Conservation (phyloP, 805 yeast species). For the Yarrowia deformans region DNA sequence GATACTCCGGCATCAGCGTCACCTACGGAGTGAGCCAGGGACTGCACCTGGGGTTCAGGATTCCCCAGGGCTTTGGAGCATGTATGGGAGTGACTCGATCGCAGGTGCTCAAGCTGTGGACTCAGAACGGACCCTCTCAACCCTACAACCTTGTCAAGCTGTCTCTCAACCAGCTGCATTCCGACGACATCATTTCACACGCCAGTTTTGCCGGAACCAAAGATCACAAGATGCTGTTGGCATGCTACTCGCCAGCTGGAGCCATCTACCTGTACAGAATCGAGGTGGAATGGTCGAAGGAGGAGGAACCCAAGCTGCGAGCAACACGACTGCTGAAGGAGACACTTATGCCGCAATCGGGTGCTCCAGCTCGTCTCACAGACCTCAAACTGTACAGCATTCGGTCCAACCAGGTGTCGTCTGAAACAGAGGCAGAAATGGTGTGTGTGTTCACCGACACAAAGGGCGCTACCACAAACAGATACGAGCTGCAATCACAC, state of each 20-base stretch:
- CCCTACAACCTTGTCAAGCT: conserved; percentile 44
- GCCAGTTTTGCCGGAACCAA: conserved; percentile 46
- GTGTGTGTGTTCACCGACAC: conserved; percentile 27
- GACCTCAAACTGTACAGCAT: conserved; percentile 39
- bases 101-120: conserved; percentile 27
- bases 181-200: conserved; percentile 44
- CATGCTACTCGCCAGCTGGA: conserved; percentile 45
- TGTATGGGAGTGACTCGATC: conserved; percentile 32
- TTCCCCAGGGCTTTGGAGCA: conserved; percentile 41
- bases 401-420: conserved; percentile 36
- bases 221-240: conserved; percentile 47
- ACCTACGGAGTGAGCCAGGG: conserved; percentile 67
- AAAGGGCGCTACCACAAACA: conserved; percentile 38
- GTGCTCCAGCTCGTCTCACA: conserved; percentile 24
- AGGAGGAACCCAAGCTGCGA: conserved; percentile 25
- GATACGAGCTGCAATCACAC: conserved; percentile 32
- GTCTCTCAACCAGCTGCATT: conserved; percentile 44
- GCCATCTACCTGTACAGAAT: conserved; percentile 47
- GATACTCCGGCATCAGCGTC: conserved; percentile 71
- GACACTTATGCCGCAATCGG: conserved; percentile 33
- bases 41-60: conserved; percentile 57
- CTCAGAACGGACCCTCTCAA: conserved; percentile 19
- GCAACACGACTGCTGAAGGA: conserved; percentile 36
- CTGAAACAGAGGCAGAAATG: conserved; percentile 39
- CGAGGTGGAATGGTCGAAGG: conserved; percentile 46